Percentiles rank a stretch among this genome's conserved stretches.
phyloP scores from a whole-genome alignment of 768 basidiomycete species.

The Tulasnella sp. region DNA sequence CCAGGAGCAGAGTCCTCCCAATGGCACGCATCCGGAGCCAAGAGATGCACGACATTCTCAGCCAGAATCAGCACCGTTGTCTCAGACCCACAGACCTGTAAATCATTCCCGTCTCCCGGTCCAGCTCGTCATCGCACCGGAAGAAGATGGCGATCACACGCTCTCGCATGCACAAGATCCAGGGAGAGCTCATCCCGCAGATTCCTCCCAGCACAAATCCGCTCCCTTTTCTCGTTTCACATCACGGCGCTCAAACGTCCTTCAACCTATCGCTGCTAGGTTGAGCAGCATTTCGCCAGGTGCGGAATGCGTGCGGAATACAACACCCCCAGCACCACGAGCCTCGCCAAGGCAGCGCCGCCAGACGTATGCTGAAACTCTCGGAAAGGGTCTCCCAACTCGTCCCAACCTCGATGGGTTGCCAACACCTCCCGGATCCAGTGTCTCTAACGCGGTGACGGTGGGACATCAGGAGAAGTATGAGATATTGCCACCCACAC shows the following conservation, averaged over 20 bases:
- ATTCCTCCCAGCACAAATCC: background rate
- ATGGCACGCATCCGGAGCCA: background rate
- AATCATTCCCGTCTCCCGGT: background rate
- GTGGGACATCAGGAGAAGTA: background rate
- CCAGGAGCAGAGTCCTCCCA: background rate
- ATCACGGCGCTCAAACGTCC: background rate
- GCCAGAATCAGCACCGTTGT: background rate
- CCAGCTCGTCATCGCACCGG: background rate
- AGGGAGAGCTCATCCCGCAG: background rate
- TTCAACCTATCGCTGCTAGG: background rate
- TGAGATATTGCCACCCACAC: background rate
- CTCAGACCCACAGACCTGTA: background rate
- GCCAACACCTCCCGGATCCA: background rate
- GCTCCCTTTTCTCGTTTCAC: background rate
- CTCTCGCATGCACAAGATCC: background rate
- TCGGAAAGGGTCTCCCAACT: background rate
- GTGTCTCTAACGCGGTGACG: background rate
- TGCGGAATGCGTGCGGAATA: background rate
- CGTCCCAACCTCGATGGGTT: background rate
- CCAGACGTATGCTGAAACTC: background rate
- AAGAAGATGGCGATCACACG: background rate
- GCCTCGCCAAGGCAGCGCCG: background rate
- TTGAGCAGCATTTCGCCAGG: background rate
- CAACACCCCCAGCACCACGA: background rate
- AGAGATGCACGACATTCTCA: background rate